Percentiles rank a stretch among this genome's conserved stretches.
These are phyloP conservation scores for Nannochloropsis gaditana DNA, from an alignment of 108 stramenopile genomes.

Conservation along the genomic window DNA sequence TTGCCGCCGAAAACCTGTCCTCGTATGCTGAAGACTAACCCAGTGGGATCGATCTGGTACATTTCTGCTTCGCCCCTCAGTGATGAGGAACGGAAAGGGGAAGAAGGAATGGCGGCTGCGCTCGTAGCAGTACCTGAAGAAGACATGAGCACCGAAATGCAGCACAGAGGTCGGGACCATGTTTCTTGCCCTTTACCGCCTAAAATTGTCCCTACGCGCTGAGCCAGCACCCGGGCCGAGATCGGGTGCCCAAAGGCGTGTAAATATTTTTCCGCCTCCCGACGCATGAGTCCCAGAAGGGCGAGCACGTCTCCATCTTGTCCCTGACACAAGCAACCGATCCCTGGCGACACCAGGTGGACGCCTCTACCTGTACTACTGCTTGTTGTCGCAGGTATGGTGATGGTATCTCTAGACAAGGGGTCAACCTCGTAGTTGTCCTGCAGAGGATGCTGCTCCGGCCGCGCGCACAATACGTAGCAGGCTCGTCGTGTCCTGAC, in stretches of 20 bases:
- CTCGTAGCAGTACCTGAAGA: not conserved
- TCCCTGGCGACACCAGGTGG: not conserved
- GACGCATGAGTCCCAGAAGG: not conserved
- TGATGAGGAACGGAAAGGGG: not conserved
- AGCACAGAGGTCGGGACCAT: not conserved
- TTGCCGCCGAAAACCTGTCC: not conserved
- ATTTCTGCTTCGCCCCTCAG: not conserved
- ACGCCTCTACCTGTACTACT: constrained; percentile 16
- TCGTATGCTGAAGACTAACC: not conserved
- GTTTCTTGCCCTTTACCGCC: constrained; percentile 8
- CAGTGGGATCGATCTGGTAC: not conserved
- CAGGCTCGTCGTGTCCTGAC: constrained; percentile 1
- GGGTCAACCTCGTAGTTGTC: not conserved
- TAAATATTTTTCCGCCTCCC: constrained; percentile 3
- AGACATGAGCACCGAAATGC: not conserved
- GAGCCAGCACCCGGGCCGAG: not conserved
- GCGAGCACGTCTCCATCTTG: constrained; percentile 19
- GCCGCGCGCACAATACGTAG: constrained; percentile 6
- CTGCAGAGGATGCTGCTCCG: not conserved
- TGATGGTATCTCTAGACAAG: not conserved
- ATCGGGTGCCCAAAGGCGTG: not conserved
- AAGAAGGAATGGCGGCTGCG: not conserved
- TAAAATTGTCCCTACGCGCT: not conserved
- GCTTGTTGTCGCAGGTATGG: not conserved
- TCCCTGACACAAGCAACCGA: not conserved